phyloP scores from a whole-genome alignment of 768 basidiomycete species.

The Trichaptum fuscoviolaceum region DNA sequence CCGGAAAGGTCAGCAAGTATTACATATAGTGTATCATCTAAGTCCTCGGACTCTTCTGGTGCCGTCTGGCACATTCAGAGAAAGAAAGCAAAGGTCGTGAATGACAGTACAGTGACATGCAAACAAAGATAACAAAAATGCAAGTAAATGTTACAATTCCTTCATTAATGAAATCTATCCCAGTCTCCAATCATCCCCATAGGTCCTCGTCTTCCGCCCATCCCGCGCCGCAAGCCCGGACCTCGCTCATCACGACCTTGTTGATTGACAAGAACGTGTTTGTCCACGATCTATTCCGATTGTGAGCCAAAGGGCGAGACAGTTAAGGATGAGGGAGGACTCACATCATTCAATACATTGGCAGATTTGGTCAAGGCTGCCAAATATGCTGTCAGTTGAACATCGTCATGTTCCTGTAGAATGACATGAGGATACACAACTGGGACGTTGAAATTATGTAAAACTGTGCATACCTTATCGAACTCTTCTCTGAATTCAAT shows the following conservation, averaged over 20 bases:
- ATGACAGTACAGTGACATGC: not conserved
- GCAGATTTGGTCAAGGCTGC: conserved; percentile 86
- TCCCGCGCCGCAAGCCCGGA: conserved; percentile 37
- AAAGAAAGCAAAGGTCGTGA: not conserved
- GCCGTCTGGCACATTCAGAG: not conserved
- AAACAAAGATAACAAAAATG: not conserved
- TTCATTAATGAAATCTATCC: conserved; percentile 34
- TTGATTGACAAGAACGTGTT: conserved; percentile 59
- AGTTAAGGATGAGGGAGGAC: conserved; percentile 23
- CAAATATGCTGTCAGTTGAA: conserved; percentile 86
- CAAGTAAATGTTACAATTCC: not conserved
- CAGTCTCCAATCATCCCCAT: conserved; percentile 42
- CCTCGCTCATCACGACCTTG: conserved; percentile 51
- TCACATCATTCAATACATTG: conserved; percentile 82
- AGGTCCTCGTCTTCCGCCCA: conserved; percentile 43
- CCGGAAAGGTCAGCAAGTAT: not conserved
- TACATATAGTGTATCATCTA: not conserved
- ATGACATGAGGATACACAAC: not conserved
- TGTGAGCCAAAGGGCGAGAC: conserved; percentile 8
- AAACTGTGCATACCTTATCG: conserved; percentile 59
- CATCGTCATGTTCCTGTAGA: conserved; percentile 88
- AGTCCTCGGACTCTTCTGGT: not conserved
- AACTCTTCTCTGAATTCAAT: conserved; percentile 84
- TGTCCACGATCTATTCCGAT: conserved; percentile 63
- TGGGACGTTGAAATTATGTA: conserved; percentile 6